Percentiles rank a stretch among this genome's conserved stretches.
Evolutionary conservation across 2,329 filamentous ascomycete genomes (phyloP).

Genomic region (Cladosporium cucumerinum): DNA sequence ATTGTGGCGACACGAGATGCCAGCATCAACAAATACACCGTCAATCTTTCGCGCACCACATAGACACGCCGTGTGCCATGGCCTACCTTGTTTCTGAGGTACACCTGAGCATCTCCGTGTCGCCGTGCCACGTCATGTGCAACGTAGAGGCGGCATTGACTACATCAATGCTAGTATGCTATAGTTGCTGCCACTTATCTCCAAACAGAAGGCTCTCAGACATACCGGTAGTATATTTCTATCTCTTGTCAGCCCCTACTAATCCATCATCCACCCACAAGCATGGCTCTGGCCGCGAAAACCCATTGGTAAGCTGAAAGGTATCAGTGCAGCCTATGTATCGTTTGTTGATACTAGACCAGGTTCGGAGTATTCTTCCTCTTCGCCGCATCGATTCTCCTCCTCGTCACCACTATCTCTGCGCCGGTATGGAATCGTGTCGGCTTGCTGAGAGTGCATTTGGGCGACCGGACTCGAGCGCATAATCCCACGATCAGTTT

Average conservation of each 20-base stretch:
- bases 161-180: neutral
- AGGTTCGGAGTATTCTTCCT: constrained; percentile 56
- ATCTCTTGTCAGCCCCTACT: neutral
- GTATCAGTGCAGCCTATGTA: neutral
- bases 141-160: neutral
- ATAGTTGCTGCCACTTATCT: neutral
- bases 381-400: constrained; percentile 53
- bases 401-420: constrained; percentile 58
- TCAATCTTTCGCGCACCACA: neutral
- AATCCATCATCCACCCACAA: neutral
- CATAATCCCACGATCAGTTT: constrained; percentile 46
- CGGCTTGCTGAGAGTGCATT: constrained; percentile 52
- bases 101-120: neutral
- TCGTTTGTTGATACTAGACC: neutral
- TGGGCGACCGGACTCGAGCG: constrained; percentile 38
- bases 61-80: neutral
- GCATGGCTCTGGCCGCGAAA: neutral
- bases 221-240: neutral
- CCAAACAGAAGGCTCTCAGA: neutral
- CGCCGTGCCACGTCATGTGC: neutral
- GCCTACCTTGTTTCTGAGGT: neutral
- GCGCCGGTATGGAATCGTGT: constrained; percentile 57
- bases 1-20: neutral
- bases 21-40: neutral
- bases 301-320: constrained; percentile 1